Evolutionary conservation across 1,139 yeast species (phyloP), one percentile per base, ranked within the genome.

Genomic region (Candida albicans): DNA sequence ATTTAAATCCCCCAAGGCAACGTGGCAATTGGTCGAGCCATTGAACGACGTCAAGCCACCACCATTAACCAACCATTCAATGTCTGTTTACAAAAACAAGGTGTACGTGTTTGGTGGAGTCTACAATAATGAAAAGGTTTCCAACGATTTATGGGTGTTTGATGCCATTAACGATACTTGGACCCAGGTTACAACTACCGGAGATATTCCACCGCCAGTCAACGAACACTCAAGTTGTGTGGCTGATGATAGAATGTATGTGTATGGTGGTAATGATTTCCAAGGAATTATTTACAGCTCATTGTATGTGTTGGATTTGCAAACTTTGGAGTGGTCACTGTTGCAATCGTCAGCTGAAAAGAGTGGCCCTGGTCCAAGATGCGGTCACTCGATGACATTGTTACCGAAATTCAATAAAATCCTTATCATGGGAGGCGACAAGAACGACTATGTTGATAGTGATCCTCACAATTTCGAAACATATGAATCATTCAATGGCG

Each of bases 31-130:
- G 54, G 76, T 90, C 32, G 77, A 75, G 37, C 84, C 93, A 1
- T 55, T 60, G 39, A 68, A 72, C 54, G 63, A 61, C 43, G 72
- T 80, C 43, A 79, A 80, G 46, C 95, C 95, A n/a, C 96, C 98
- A 6, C 90, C 96, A 3, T 74, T 96, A 55, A 84, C 98, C 1
- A 91, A 91, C 63, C 99, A 93, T 65, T 78, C 96, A 8, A 88
- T 91, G 84, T 80, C 86, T 18, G 79, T 95, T 1, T 84, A 78
- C 66, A 84, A 86, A 51, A 84, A 86, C 59, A 84, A 86, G 59
- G 70, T 93, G 46, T 93, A 86, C 71, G 71, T 93, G n/a, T 78
- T 73, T 59, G 96, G 96, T 57, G 99, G 99, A 46, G 96, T 95
- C 44, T 87, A 91, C 45, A 89, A 89, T 54, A 87, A 91, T 46